These are phyloP conservation scores for Kwoniella bestiolae DNA, from an alignment of 768 basidiomycete species.

Conservation along the genomic window DNA sequence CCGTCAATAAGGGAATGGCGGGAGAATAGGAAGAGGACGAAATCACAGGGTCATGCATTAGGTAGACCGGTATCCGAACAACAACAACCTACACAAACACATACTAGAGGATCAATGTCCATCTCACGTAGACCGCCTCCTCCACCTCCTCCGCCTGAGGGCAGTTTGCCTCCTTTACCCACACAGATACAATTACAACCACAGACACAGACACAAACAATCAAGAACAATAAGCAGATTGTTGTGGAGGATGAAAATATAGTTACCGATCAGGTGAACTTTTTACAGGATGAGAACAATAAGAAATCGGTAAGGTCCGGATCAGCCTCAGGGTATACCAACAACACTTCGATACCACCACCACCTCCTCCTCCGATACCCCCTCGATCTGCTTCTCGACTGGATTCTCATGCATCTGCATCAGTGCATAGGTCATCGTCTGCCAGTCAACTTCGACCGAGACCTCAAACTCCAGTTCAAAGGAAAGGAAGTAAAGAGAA, in stretches of 20 bases:
- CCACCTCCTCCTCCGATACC: slow-evolving; percentile 8
- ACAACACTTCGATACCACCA: no score
- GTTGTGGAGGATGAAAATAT: neutral
- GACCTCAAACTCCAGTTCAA: slow-evolving; percentile 3
- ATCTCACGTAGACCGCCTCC: slow-evolving; percentile 6
- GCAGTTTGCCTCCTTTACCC: slow-evolving; percentile 6
- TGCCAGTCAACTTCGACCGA: neutral
- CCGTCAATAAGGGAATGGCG: slow-evolving; percentile 5
- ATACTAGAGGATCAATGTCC: neutral
- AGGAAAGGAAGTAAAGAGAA: slow-evolving; percentile 16
- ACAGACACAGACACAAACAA: neutral
- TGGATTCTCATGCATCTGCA: neutral
- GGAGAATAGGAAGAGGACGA: slow-evolving; percentile 1
- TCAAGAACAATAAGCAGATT: neutral
- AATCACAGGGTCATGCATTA: neutral
- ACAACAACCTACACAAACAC: neutral
- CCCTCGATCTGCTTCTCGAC: slow-evolving; percentile 17
- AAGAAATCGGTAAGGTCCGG: neutral
- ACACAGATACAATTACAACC: neutral
- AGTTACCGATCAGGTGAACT: neutral
- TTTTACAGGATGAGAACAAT: slow-evolving; percentile 1
- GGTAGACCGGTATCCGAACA: neutral
- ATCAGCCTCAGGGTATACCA: no score
- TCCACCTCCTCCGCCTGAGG: slow-evolving; percentile 1
- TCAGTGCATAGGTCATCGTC: neutral